Conservation (phyloP, 176 grass and related monocot genomes). For the Puya raimondii region DNA sequence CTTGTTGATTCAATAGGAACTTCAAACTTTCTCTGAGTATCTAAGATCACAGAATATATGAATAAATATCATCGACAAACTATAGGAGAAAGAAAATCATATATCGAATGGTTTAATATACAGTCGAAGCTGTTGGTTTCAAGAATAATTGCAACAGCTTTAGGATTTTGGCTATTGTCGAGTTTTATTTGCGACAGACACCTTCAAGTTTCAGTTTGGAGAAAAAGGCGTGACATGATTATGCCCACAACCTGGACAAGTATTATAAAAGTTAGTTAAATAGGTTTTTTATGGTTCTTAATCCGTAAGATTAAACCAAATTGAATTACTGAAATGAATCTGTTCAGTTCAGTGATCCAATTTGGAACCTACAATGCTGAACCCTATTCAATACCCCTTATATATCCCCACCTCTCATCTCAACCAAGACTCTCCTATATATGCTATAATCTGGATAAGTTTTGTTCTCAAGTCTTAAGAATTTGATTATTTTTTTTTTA, state of each 20-base stretch:
- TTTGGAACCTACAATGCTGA: no score
- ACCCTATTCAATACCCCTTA: background rate
- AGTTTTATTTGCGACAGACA: background rate
- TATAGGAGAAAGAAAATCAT: background rate
- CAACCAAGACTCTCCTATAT: no score
- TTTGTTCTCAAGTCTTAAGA: background rate
- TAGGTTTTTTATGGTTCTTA: background rate
- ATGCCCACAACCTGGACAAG: background rate
- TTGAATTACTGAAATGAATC: no score
- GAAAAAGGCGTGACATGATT: background rate
- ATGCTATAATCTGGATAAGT: background rate
- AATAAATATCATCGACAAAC: background rate
- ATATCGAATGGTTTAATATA: background rate
- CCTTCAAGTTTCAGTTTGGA: background rate
- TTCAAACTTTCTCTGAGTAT: background rate
- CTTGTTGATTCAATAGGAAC: background rate
- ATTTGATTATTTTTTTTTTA: background rate
- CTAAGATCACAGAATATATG: background rate
- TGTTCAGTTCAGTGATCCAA: no score
- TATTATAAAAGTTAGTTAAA: background rate
- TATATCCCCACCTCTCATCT: background rate
- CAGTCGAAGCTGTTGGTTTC: background rate
- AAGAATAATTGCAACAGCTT: background rate
- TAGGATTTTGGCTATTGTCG: background rate
- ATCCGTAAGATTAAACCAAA: background rate